phyloP scores from a whole-genome alignment of 441 rosid genomes.

The Jatropha podagrica region DNA sequence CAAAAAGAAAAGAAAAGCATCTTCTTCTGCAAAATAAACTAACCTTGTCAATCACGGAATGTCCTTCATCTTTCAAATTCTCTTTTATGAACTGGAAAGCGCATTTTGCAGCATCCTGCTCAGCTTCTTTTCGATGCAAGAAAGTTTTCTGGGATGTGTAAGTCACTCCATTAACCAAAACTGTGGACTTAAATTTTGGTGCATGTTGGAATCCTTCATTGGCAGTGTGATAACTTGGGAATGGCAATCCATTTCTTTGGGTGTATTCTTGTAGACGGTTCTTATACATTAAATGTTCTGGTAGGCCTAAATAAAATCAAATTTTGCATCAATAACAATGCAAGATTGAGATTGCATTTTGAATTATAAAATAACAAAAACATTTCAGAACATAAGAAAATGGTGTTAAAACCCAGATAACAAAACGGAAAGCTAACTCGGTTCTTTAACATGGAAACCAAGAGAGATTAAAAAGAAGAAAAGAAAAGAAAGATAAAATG shows the following conservation, averaged over 20 bases:
- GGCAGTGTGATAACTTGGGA: conserved; percentile 23
- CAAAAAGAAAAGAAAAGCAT: no score
- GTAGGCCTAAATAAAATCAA: background rate
- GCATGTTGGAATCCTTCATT: conserved; percentile 34
- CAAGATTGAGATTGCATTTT: background rate
- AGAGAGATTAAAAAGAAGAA: no score
- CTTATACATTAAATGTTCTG: conserved; percentile 12
- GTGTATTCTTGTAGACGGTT: conserved; percentile 25
- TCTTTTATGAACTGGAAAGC: conserved; percentile 23
- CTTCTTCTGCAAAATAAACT: background rate
- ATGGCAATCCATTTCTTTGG: conserved; percentile 16
- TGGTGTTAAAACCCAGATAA: no score
- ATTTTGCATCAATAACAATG: background rate
- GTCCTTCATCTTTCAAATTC: background rate
- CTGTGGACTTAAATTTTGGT: conserved; percentile 24
- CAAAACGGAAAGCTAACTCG: no score
- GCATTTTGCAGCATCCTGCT: conserved; percentile 26
- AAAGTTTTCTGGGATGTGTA: conserved; percentile 15
- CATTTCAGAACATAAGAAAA: no score
- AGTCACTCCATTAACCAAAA: conserved; percentile 14
- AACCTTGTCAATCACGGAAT: conserved; percentile 7
- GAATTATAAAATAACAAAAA: no score
- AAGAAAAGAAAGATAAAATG: no score
- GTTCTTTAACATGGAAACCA: no score
- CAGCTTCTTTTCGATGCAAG: conserved; percentile 26